Percentiles rank a stretch among this genome's conserved stretches.
Conservation (phyloP, 257 asterid genomes). For the Solanum chmielewskii region DNA sequence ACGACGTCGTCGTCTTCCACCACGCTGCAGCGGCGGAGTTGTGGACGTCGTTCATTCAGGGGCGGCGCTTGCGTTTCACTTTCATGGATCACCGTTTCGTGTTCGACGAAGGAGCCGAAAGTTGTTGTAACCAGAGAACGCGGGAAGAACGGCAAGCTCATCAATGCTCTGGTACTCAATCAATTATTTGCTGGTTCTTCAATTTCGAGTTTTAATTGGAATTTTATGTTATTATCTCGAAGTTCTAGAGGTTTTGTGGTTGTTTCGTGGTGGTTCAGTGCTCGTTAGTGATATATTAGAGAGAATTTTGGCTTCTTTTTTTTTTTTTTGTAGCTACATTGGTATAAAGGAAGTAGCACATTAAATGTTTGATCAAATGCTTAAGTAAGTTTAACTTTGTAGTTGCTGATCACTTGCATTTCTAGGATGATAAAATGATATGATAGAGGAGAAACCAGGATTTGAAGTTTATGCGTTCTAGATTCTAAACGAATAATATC, state of each 20-base stretch:
- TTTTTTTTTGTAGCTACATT: not conserved
- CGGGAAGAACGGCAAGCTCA: conserved; percentile 68
- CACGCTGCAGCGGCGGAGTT: conserved; percentile 1
- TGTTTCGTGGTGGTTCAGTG: not conserved
- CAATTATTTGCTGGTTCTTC: not conserved
- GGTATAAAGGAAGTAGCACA: not conserved
- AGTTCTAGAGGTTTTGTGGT: not conserved
- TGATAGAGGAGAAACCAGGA: not conserved
- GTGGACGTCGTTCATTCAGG: not conserved
- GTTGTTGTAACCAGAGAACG: conserved; percentile 85
- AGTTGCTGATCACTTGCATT: not conserved
- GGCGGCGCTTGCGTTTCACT: conserved; percentile 3
- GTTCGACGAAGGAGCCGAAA: conserved; percentile 22
- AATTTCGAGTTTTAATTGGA: not conserved
- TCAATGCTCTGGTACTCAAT: conserved; percentile 45
- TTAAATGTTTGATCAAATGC: conserved; percentile 18
- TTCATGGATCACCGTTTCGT: conserved; percentile 13
- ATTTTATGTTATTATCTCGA: not conserved
- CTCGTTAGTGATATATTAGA: not conserved
- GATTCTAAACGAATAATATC: not conserved
- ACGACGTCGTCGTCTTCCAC: conserved; percentile 4
- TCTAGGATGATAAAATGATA: not conserved
- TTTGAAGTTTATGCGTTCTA: not conserved
- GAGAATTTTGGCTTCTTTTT: not conserved
- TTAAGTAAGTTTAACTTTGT: not conserved